Evolutionary conservation across 169 alveolate species (phyloP), one percentile per base, ranked within the genome.

Genomic region (Ichthyophthirius multifiliis): DNA sequence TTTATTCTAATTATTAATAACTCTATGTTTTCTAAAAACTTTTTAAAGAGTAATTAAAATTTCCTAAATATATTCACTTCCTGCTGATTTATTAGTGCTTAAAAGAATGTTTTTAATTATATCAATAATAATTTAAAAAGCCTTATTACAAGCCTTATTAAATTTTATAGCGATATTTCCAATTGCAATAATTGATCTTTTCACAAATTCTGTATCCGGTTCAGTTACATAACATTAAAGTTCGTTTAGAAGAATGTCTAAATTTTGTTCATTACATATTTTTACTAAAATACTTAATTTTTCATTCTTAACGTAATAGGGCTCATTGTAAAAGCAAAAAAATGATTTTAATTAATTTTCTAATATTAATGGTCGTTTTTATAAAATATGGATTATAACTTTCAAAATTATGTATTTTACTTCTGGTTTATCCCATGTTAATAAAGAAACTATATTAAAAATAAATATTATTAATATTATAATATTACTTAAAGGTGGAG

Each of bases 321-420:
- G 99, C 83, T 99, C 99, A 85, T 97, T 97, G 91, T 94, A 98
- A 84, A 98, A 98, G 93, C 99, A 98, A 88, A 97, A 98, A 83
- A 99, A 99, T 67, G 97, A 96, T 92, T 98, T 97, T 78, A 98
- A 97, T 73, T 96, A 98, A 79, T 97, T 97, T 74, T 90, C 96
- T 12, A 98, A 95, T 73, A 98, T 90, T 64, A 92, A 85, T 20
- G 99, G 99, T 83, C 98, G 90, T 90, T 96, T 97, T 86, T 98
- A 97, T 1, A 98, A 94, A 18, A 99, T 98, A 27, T 98, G 90
- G 84, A 97, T 96, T 75, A 99, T 98, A 83, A 97, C 97, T 64
- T 99, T 92, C 78, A 98, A 87, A 15, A 83, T 90, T 20, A 97
- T 98, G 89, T 97, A 99, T 82, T 98, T 99, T 34, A 99, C 94